These are phyloP conservation scores for Strigomonas culicis DNA, from an alignment of 208 protist genomes.

Conservation along the genomic window DNA sequence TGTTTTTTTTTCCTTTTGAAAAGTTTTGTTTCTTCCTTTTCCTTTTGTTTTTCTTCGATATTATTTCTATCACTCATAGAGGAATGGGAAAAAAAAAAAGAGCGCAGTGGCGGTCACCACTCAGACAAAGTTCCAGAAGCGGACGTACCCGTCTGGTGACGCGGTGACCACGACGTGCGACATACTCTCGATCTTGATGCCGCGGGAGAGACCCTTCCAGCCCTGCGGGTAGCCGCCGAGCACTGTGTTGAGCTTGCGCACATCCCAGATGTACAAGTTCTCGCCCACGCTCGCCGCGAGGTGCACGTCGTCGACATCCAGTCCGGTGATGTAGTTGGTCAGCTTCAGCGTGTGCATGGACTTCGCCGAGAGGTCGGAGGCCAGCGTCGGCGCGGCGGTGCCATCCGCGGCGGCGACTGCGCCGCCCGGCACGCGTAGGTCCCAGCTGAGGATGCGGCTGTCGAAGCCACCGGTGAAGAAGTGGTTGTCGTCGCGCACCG, in stretches of 20 bases:
- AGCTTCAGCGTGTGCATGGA: conserved; percentile 72
- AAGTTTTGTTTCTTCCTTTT: neutral
- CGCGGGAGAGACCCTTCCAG: conserved; percentile 79
- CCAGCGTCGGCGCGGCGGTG: conserved; percentile 11
- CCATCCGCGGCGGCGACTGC: conserved; percentile 16
- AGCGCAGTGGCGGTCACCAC: neutral
- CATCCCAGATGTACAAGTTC: conserved; percentile 82
- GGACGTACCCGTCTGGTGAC: conserved; percentile 71
- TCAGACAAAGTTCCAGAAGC: conserved; percentile 80
- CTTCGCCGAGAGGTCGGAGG: conserved; percentile 24
- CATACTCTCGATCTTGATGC: conserved; percentile 48
- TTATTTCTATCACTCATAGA: conserved; percentile 4
- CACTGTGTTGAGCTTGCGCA: conserved; percentile 66
- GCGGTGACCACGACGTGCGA: conserved; percentile 62
- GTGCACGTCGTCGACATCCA: conserved; percentile 72
- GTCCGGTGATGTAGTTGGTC: conserved; percentile 78
- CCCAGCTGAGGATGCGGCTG: conserved; percentile 77
- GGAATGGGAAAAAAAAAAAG: conserved; percentile 6
- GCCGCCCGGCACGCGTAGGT: conserved; percentile 51
- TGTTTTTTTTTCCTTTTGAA: conserved; percentile 9
- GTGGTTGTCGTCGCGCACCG: conserved; percentile 61
- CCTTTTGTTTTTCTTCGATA: conserved; percentile 7
- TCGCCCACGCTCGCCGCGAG: conserved; percentile 73
- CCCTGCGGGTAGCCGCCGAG: conserved; percentile 74
- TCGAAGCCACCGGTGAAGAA: conserved; percentile 85